phyloP scores from a whole-genome alignment of 495 filamentous ascomycete genomes.

The Neurospora sp. region DNA sequence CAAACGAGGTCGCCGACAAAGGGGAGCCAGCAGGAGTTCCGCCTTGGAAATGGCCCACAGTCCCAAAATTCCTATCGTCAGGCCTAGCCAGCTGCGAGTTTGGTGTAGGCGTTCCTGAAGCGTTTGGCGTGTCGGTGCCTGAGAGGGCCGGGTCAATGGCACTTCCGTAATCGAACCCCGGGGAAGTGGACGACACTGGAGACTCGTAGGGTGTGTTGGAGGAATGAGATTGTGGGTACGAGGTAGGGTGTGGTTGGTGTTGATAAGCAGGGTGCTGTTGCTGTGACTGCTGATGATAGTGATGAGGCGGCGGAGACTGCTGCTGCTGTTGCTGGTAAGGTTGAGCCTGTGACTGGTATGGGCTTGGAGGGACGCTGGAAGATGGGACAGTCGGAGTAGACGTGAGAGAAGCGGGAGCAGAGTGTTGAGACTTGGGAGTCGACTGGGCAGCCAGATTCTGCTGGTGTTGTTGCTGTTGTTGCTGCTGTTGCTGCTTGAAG shows the following conservation, averaged over 20 bases:
- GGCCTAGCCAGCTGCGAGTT: constrained; percentile 26
- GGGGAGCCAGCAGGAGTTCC: not conserved
- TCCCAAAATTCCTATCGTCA: constrained; percentile 7
- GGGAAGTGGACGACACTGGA: constrained; percentile 34
- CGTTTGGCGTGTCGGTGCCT: constrained; percentile 22
- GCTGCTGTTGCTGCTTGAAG: constrained; percentile 74
- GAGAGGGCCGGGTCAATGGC: constrained; percentile 72
- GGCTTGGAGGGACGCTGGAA: constrained; percentile 25
- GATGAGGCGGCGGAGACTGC: constrained; percentile 30
- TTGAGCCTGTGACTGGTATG: constrained; percentile 21
- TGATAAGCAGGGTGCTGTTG: constrained; percentile 8
- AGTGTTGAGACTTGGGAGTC: constrained; percentile 15
- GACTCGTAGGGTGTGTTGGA: constrained; percentile 25
- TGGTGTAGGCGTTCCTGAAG: constrained; percentile 26
- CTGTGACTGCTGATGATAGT: constrained; percentile 15
- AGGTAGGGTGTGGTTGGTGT: constrained; percentile 21
- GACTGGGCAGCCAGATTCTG: constrained; percentile 18
- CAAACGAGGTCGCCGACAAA: not conserved
- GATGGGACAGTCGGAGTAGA: constrained; percentile 12
- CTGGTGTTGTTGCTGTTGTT: constrained; percentile 19
- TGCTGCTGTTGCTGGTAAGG: constrained; percentile 20
- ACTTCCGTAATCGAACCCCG: constrained; percentile 53
- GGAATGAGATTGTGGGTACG: constrained; percentile 18
- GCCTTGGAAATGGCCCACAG: not conserved
- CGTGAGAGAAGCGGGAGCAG: constrained; percentile 18